Evolutionary conservation across 192 early-diverging fungal species (phyloP).

Genomic region (Umbelopsis sp.): DNA sequence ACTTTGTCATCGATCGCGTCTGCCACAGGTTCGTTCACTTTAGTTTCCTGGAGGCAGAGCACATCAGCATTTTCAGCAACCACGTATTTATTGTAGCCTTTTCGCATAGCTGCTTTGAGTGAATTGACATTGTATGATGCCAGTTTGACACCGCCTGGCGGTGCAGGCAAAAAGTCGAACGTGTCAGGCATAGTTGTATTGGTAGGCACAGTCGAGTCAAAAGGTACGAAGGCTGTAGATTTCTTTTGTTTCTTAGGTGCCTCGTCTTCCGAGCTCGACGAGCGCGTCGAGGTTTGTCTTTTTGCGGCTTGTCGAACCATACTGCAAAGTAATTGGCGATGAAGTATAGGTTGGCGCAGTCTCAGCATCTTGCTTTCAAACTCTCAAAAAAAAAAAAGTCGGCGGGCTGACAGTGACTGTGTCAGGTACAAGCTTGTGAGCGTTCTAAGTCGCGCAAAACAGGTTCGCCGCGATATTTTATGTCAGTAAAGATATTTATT

Average conservation of each 20-base stretch:
- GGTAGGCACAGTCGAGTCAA: conserved; percentile 47
- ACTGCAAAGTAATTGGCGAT: not conserved
- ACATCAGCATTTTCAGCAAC: conserved; percentile 82
- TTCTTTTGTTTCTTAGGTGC: not conserved
- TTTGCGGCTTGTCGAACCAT: conserved; percentile 4
- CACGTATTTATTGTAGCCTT: conserved; percentile 76
- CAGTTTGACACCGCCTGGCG: conserved; percentile 59
- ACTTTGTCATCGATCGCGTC: conserved; percentile 59
- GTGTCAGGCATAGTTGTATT: conserved; percentile 71
- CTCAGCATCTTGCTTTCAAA: conserved; percentile 12
- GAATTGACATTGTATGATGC: conserved; percentile 82
- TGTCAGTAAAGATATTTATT: no score
- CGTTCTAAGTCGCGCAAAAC: no score
- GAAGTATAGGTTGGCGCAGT: not conserved
- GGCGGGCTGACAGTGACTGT: no score
- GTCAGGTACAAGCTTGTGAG: no score
- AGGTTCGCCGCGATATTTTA: no score
- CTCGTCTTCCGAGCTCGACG: conserved; percentile 1
- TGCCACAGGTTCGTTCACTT: conserved; percentile 69
- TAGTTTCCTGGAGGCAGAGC: conserved; percentile 85
- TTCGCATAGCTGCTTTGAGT: conserved; percentile 74
- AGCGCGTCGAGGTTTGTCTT: not conserved
- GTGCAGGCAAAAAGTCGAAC: conserved; percentile 54
- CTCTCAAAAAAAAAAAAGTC: no score
- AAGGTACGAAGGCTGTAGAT: conserved; percentile 18